These are phyloP conservation scores for Capsicum baccatum DNA, from an alignment of 257 asterid genomes.

Conservation along the genomic window DNA sequence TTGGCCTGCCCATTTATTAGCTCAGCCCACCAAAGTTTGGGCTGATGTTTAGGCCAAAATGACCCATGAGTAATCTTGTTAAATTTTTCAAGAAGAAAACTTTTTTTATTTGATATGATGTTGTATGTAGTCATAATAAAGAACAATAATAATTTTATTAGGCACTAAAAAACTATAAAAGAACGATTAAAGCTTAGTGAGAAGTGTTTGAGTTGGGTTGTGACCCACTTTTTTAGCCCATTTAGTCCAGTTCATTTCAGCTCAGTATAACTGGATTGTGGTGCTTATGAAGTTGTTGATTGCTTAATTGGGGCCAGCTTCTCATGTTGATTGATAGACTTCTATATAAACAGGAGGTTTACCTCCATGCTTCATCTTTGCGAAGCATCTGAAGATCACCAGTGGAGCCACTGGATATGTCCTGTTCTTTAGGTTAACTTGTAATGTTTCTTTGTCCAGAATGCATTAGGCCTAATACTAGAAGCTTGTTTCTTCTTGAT, in stretches of 20 bases:
- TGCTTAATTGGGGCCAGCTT: not conserved
- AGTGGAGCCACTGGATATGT: constrained; percentile 1
- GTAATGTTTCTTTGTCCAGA: not conserved
- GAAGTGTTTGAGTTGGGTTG: not conserved
- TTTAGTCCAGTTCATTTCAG: too few species aligned
- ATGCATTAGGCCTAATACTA: constrained; percentile 7
- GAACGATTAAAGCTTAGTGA: not conserved
- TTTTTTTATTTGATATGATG: not conserved
- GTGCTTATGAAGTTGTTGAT: not conserved
- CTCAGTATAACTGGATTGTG: not conserved
- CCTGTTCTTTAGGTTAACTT: not conserved
- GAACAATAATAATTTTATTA: not conserved
- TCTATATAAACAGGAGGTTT: not conserved
- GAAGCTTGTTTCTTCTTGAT: not conserved
- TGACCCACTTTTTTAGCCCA: not conserved
- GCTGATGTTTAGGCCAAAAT: not conserved
- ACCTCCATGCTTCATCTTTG: not conserved
- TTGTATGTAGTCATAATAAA: not conserved
- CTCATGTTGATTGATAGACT: not conserved
- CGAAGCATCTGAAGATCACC: not conserved
- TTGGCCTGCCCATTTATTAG: not conserved
- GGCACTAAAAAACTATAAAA: not conserved
- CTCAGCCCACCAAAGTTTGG: not conserved
- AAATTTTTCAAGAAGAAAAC: not conserved
- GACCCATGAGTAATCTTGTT: not conserved